Percentiles rank a stretch among this genome's conserved stretches.
Conservation (phyloP, 208 protist genomes). For the Herpetomonas samuelpessoai region DNA sequence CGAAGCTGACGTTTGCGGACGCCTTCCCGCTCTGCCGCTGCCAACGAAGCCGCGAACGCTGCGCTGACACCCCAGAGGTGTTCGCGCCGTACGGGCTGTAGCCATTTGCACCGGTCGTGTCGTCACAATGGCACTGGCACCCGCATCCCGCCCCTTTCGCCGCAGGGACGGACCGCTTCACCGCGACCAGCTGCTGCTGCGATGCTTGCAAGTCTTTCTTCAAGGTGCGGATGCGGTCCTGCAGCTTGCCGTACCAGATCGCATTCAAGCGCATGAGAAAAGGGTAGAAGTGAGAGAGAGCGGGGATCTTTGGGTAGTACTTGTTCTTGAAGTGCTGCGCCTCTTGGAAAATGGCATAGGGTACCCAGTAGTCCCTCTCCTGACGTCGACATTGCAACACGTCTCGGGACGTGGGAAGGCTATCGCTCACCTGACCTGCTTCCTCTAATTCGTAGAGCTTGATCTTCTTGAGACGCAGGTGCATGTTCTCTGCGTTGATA, state of each 20-base stretch:
- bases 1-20: neutral
- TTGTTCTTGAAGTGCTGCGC: constrained; percentile 85
- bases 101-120: neutral
- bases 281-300: constrained; percentile 75
- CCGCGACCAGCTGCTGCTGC: constrained; percentile 14
- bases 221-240: constrained; percentile 42
- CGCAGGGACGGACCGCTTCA: constrained; percentile 2
- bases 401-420: constrained; percentile 34
- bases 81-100: neutral
- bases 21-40: neutral
- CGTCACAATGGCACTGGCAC: neutral
- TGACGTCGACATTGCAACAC: constrained; percentile 68
- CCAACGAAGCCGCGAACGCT: neutral
- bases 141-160: constrained; percentile 1
- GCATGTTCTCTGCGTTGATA: constrained; percentile 66
- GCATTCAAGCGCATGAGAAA: constrained; percentile 78
- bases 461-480: constrained; percentile 57
- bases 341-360: constrained; percentile 67
- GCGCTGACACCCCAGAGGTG: neutral
- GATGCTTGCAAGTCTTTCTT: constrained; percentile 24
- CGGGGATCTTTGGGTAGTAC: constrained; percentile 62
- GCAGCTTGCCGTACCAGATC: constrained; percentile 71
- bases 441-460: constrained; percentile 63
- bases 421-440: neutral
- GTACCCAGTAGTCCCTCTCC: constrained; percentile 87